Conservation (phyloP, 495 filamentous ascomycete genomes). For the Alectoria sarmentosa region DNA sequence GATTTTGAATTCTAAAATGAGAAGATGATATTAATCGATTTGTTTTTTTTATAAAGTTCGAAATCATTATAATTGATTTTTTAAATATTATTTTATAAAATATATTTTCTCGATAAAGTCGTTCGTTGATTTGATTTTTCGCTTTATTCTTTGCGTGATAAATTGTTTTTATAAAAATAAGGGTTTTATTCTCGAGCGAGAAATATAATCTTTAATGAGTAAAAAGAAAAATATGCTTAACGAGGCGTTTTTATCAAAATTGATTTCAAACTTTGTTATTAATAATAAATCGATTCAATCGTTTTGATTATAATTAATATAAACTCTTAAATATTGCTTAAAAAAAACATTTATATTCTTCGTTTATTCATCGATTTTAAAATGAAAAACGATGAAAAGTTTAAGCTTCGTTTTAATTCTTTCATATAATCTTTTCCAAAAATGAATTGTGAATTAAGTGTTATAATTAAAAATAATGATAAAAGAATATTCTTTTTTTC, state of each 20-base stretch:
- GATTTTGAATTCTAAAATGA: no score
- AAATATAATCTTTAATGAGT: not conserved
- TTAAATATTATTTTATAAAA: not conserved
- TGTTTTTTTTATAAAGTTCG: no score
- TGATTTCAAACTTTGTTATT: not conserved
- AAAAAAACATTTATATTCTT: not conserved
- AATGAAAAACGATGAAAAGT: not conserved
- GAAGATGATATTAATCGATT: no score
- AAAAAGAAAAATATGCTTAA: no score
- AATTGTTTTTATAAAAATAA: no score
- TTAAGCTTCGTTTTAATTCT: not conserved
- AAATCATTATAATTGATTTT: no score
- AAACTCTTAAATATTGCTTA: not conserved
- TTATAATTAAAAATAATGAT: slow-evolving; percentile 9
- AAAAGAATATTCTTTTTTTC: no score
- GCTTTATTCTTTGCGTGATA: not conserved
- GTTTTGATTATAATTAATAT: not conserved
- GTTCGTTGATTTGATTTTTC: not conserved
- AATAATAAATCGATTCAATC: not conserved
- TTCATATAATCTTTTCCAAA: not conserved
- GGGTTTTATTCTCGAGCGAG: not conserved
- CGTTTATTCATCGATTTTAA: not conserved
- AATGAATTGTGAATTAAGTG: not conserved
- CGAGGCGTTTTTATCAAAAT: not conserved
- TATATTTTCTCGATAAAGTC: no score